Evolutionary conservation across 164 flowering plant species (phyloP).

Genomic region (Umbilicus rupestris): DNA sequence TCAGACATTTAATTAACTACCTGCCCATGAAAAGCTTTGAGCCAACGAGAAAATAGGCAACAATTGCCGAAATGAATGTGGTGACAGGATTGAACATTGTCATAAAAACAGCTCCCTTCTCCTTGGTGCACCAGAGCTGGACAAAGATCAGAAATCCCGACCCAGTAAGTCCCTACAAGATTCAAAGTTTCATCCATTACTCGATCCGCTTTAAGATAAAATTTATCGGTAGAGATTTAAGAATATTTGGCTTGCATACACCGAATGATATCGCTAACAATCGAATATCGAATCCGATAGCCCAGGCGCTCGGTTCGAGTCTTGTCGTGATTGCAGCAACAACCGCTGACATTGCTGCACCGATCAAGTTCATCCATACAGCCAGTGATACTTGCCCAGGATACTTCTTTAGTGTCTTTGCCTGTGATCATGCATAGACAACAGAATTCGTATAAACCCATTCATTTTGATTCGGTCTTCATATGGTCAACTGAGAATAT

Average conservation of each 20-base stretch:
- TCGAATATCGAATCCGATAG: constrained; percentile 45
- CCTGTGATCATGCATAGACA: constrained; percentile 26
- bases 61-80: constrained; percentile 44
- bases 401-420: constrained; percentile 53
- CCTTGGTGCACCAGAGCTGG: constrained; percentile 66
- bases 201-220: not conserved
- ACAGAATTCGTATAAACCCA: not conserved
- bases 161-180: constrained; percentile 51
- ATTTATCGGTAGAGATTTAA: not conserved
- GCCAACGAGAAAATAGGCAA: constrained; percentile 59
- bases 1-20: constrained; percentile 21
- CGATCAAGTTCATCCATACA: constrained; percentile 70
- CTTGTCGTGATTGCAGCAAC: constrained; percentile 25
- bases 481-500: not conserved
- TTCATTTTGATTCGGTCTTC: too few relatives aligned
- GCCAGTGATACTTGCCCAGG: constrained; percentile 74
- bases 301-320: constrained; percentile 48
- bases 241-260: constrained; percentile 24
- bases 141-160: constrained; percentile 48
- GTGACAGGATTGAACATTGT: constrained; percentile 76
- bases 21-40: constrained; percentile 60
- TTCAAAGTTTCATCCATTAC: too few relatives aligned
- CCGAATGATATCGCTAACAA: constrained; percentile 52
- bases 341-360: constrained; percentile 73
- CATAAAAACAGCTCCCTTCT: constrained; percentile 73